These are phyloP conservation scores for Elongisporangium prolatum DNA, from an alignment of 352 stramenopile genomes.

Conservation along the genomic window DNA sequence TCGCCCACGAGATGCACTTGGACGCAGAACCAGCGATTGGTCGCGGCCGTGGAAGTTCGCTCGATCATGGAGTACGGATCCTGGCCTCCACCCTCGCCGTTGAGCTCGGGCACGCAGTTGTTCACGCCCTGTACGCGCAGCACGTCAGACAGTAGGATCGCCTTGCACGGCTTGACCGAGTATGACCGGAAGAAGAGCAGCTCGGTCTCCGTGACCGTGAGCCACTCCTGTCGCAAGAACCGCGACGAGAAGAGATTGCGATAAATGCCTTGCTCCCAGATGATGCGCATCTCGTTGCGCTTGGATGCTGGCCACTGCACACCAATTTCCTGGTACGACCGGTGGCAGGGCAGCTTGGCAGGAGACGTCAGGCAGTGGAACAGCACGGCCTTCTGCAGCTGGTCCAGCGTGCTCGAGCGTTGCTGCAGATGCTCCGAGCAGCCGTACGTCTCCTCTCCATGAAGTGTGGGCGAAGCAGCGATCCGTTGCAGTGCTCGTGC, in stretches of 20 bases:
- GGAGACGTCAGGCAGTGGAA: slow-evolving; percentile 58
- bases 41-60: slow-evolving; percentile 1
- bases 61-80: not conserved
- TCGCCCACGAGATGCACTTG: slow-evolving; percentile 53
- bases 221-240: slow-evolving; percentile 71
- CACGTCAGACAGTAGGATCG: slow-evolving; percentile 38
- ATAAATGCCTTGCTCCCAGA: slow-evolving; percentile 56
- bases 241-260: slow-evolving; percentile 27
- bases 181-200: slow-evolving; percentile 73
- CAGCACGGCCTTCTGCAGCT: slow-evolving; percentile 42
- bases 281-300: slow-evolving; percentile 50
- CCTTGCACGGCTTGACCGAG: slow-evolving; percentile 34
- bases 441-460: slow-evolving; percentile 4
- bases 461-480: slow-evolving; percentile 8
- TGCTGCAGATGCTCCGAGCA: slow-evolving; percentile 3
- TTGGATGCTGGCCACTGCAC: slow-evolving; percentile 49
- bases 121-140: slow-evolving; percentile 35
- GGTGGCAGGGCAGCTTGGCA: slow-evolving; percentile 29
- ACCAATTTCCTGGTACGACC: slow-evolving; percentile 48
- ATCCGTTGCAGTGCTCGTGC: slow-evolving; percentile 38
- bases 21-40: slow-evolving; percentile 42
- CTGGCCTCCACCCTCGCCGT: not conserved
- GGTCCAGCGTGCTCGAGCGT: slow-evolving; percentile 22
- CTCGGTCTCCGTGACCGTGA: slow-evolving; percentile 45
- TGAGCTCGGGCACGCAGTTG: slow-evolving; percentile 19